Base-by-base conservation (phyloP, 169 alveolate genomes). In the Cryptosporidium sp. region DNA sequence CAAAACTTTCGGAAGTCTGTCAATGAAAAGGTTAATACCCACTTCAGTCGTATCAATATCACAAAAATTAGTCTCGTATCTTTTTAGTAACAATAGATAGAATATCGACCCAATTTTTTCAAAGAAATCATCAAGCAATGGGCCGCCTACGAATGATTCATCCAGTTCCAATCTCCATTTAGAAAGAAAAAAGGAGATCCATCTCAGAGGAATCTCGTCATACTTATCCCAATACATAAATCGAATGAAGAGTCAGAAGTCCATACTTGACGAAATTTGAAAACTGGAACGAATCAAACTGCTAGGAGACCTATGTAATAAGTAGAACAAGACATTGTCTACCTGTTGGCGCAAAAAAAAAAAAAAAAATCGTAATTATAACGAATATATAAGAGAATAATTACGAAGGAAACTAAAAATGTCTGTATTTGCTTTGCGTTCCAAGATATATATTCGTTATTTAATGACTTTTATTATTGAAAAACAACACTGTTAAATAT, bases 91-190 rank as follows among this genome's bases (percentile, higher is more conserved):
- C 2, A 26, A 14, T 7, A 23, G 8, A 58, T 37, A 73, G 8
- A 73, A 10, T 8, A 53, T 29, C 3, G 72, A 56, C 35, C 86
- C 86, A 33, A 80, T 9, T 10, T 31, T 39, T 31, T 62, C 89
- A 62, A 80, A 80, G 29, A 80, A 44, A 42, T 44, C 75, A 42
- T 61, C 65, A 61, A 80, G 33, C 42, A 80, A 52, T 6, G 44
- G 33, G 23, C 68, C 35, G 4, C 89, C 89, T 45, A 62, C 8
- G 29, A 80, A 65, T 9, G 75, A 42, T 2, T 12, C 62, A 31
- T 80, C 69, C 9, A 80, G 26, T 44, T 62, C 61, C 26, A 42
- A 80, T 42, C 65, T 80, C 89, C 89, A 80, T 42, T 65, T n/a
- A 0, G 51, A 62, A n/a, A 80, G 51, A 65, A 80, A 80, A 80